Base-by-base conservation (phyloP, 2,329 filamentous ascomycete species). In the Cordyceps tenuipes region DNA sequence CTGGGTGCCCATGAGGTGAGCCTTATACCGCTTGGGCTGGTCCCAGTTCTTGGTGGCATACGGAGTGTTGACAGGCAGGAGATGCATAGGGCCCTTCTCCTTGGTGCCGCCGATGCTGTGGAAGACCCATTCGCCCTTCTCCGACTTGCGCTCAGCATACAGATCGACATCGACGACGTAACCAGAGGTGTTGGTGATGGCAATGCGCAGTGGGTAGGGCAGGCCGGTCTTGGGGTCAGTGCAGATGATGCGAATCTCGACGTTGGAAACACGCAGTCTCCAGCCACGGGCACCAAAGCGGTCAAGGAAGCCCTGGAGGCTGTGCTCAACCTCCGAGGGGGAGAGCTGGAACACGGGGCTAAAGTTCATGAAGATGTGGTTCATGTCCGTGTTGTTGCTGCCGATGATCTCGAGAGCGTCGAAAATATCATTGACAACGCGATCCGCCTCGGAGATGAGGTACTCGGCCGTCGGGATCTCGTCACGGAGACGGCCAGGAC, bases 331-430 rank as follows among this genome's bases (percentile, higher is more conserved):
- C 77, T 97, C 91, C 62, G 85, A 79, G 3, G 94, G 92, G 69
- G 91, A 82, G 53, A 99, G 85, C 72, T 91, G 90, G 86, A 99
- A 97, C 62, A 97, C 90, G 10, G 92, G 91, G 0, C 91, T 94
- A 79, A 99, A 99, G 83, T 99, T 97, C 82, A 99, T 94, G 81
- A 99, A 99, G 82, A 99, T 94, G 79, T 99, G 94, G 82, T 99
- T 99, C 71, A 99, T 83, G 81, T 99, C 94, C 56, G 94, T 96
- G 79, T 96, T 95, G 80, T 97, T 97, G 82, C 96, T 97, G 71
- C 94, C 94, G 71, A 97, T 95, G 68, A 99, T 97, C 81, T 99
- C 94, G 61, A 99, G 81, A 49, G 94, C 94, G 71, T 99, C 94
- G 57, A 97, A 85, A 69, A 99, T 97, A 72, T 99, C 94, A 72